Evolutionary conservation across 2,329 filamentous ascomycete species (phyloP).

Genomic region (Metarhizium album): DNA sequence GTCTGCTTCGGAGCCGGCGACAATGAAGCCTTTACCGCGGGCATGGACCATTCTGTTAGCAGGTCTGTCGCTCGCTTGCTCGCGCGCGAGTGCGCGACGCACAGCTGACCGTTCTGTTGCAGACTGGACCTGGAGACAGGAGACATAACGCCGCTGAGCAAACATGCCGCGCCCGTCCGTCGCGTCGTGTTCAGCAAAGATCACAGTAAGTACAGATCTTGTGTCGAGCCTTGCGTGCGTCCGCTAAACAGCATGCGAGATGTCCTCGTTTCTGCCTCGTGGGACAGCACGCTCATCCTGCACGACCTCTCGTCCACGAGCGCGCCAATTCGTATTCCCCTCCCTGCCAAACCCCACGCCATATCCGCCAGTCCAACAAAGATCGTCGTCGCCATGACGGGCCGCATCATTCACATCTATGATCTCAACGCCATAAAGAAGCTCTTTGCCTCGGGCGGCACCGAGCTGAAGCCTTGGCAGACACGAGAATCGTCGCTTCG

Average conservation of each 20-base stretch:
- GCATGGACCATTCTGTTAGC: constrained; percentile 78
- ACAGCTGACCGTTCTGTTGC: neutral
- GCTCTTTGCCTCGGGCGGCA: constrained; percentile 33
- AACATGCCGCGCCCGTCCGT: constrained; percentile 70
- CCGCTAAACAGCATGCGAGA: constrained; percentile 27
- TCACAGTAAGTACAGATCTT: constrained; percentile 42
- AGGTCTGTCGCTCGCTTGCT: constrained; percentile 33
- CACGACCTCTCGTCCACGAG: constrained; percentile 52
- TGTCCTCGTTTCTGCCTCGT: constrained; percentile 79
- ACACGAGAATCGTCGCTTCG: constrained; percentile 87
- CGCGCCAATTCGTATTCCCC: constrained; percentile 51
- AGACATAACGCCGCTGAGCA: constrained; percentile 63
- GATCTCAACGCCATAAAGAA: constrained; percentile 60
- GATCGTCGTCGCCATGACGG: constrained; percentile 91
- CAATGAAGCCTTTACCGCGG: constrained; percentile 74
- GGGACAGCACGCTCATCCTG: constrained; percentile 85
- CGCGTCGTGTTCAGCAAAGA: constrained; percentile 71
- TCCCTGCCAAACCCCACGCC: constrained; percentile 84
- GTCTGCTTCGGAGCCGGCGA: constrained; percentile 81
- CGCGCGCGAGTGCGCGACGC: neutral
- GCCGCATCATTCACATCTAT: constrained; percentile 89
- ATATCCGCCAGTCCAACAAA: constrained; percentile 68
- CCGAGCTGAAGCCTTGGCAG: constrained; percentile 71
- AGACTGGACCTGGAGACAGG: constrained; percentile 61
- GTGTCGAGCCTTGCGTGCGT: neutral